A percentile compares a stretch with the other conserved stretches of the same genome.
phyloP scores from a whole-genome alignment of 1,284 basidiomycete genomes.

The Athelia psychrophila region DNA sequence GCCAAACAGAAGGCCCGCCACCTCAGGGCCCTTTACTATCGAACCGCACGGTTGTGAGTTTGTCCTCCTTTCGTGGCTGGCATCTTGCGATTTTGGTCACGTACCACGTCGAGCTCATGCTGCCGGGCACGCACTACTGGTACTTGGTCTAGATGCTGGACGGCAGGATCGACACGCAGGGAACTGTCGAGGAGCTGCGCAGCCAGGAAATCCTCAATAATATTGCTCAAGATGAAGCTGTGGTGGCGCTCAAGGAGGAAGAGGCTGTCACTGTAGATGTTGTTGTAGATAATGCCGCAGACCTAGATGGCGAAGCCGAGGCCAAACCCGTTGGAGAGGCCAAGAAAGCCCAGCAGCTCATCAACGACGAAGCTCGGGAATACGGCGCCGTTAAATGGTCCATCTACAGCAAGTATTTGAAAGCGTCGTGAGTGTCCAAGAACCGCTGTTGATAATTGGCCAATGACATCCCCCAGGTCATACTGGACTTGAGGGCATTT shows the following conservation, averaged over 20 bases:
- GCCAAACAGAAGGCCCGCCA: constrained; percentile 43
- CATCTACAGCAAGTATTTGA: constrained; percentile 78
- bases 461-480: constrained; percentile 38
- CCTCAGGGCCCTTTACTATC: constrained; percentile 61
- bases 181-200: constrained; percentile 57
- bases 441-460: neutral
- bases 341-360: constrained; percentile 63
- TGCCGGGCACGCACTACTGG: constrained; percentile 63
- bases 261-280: constrained; percentile 13
- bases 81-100: constrained; percentile 71
- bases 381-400: constrained; percentile 76
- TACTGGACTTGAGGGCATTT: constrained; percentile 63
- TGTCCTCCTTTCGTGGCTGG: constrained; percentile 7
- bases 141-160: constrained; percentile 75
- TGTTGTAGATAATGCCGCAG: constrained; percentile 20
- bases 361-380: constrained; percentile 71
- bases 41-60: constrained; percentile 67
- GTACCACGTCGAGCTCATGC: constrained; percentile 72
- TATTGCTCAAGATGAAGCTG: constrained; percentile 42
- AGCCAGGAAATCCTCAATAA: constrained; percentile 55
- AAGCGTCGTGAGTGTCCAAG: constrained; percentile 55
- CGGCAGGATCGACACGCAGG: constrained; percentile 69
- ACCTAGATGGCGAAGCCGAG: constrained; percentile 19
- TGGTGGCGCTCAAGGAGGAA: constrained; percentile 19
- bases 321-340: constrained; percentile 20